phyloP scores from a whole-genome alignment of 2,329 filamentous ascomycete species.

The Fusarium beomiforme region DNA sequence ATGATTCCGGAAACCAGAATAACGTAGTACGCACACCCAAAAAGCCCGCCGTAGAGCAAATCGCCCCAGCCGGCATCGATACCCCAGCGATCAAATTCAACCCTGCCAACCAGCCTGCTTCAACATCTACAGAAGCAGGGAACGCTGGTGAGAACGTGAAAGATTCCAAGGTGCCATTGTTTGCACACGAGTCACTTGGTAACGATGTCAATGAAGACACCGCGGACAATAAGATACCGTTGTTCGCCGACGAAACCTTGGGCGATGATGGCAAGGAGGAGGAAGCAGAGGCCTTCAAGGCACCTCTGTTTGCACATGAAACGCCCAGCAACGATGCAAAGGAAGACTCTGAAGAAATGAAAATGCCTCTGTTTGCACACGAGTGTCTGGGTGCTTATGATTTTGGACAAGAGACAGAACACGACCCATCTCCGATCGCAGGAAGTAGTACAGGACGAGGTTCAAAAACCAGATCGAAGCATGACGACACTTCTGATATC shows the following conservation, averaged over 20 bases:
- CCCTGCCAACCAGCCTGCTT: slow-evolving; percentile 4
- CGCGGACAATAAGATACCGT: slow-evolving; percentile 48
- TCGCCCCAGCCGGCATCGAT: slow-evolving; percentile 11
- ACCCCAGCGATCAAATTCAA: slow-evolving; percentile 20
- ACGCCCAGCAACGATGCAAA: slow-evolving; percentile 14
- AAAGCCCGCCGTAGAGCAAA: slow-evolving; percentile 29
- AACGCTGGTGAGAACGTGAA: slow-evolving; percentile 14
- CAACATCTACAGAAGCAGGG: slow-evolving; percentile 6
- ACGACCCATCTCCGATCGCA: slow-evolving; percentile 34
- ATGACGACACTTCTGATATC: slow-evolving; percentile 26
- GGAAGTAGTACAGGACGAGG: slow-evolving; percentile 29
- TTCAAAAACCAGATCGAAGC: slow-evolving; percentile 28
- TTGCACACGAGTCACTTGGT: slow-evolving; percentile 58
- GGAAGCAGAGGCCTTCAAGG: slow-evolving; percentile 45
- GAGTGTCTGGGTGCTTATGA: slow-evolving; percentile 57
- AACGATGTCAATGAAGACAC: slow-evolving; percentile 46
- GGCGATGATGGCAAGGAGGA: slow-evolving; percentile 52
- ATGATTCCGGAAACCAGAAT: slow-evolving; percentile 59
- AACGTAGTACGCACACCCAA: slow-evolving; percentile 52
- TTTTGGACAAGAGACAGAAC: slow-evolving; percentile 47
- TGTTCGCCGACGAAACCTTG: slow-evolving; percentile 59
- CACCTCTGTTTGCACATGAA: slow-evolving; percentile 22
- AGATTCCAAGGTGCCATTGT: slow-evolving; percentile 51
- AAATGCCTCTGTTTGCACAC: slow-evolving; percentile 58
- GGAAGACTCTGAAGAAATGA: slow-evolving; percentile 33